Evolutionary conservation across 2,329 filamentous ascomycete species (phyloP).

Genomic region (Penicillium brevicompactum): DNA sequence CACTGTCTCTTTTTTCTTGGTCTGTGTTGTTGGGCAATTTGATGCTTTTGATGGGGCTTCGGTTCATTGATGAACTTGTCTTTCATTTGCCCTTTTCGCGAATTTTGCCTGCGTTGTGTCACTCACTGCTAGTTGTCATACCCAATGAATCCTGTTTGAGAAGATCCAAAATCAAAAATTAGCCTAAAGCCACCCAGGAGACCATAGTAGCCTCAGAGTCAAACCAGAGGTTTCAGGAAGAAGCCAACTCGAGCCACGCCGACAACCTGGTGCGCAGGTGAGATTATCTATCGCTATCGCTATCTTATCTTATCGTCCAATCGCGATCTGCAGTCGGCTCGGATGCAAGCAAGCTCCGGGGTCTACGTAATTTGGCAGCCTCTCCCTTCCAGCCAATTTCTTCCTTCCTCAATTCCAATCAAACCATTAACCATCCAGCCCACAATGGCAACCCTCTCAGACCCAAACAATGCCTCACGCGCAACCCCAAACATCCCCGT

Average conservation of each 20-base stretch:
- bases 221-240: no score
- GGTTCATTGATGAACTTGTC: background rate
- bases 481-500: constrained; percentile 36
- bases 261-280: no score
- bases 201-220: no score
- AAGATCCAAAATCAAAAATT: no score
- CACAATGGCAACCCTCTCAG: constrained; percentile 13
- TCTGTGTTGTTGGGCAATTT: no score
- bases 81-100: background rate
- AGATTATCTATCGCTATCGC: no score
- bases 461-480: constrained; percentile 26
- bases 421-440: background rate
- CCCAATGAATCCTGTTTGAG: no score
- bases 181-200: no score
- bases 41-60: background rate
- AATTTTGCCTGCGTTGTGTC: background rate
- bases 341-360: background rate
- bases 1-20: background rate
- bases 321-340: background rate
- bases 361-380: background rate
- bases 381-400: background rate
- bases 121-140: background rate
- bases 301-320: background rate
- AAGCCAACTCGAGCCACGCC: no score
- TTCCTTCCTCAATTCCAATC: background rate